Evolutionary conservation across 2,329 filamentous ascomycete species (phyloP), one percentile per base, ranked within the genome.

Genomic region (Malbranchea zuffiana): DNA sequence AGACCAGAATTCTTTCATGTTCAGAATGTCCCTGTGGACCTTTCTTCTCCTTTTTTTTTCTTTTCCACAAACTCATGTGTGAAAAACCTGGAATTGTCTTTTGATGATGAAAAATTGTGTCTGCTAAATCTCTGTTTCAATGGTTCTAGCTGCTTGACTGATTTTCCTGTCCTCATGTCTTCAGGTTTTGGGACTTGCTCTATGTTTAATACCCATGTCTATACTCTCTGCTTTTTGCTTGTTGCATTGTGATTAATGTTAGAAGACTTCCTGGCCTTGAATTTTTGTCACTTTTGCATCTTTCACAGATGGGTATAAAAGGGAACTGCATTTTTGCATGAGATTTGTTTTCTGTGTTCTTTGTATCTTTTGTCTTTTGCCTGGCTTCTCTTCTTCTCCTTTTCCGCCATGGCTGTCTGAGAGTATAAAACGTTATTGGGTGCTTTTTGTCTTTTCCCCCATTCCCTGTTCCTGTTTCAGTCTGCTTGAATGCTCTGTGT

Each of bases 131-230:
- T 37, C 33, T 42, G 39, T 25, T 16, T 41, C 36, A n/a, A n/a
- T n/a, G n/a, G n/a, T n/a, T n/a, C 31, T 42, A 13, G 20, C 38
- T 43, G 20, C 42, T 41, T 32, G 36, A 27, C 17, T 18, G 11
- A 12, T 39, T 35, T 27, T 25, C 39, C 38, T 19, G 40, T 35
- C 41, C 21, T 26, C 7, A 25, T 25, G n/a, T 25, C 23, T 40
- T 32, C 36, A 36, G 38, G 40, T 35, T 42, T 37, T 41, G 44
- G 35, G 44, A 44, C 45, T 40, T 39, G 40, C 44, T 40, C 27
- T 46, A 42, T 42, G 45, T 43, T 43, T 48, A 32, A 39, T 25
- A 25, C 37, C 43, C 41, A 39, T 39, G 44, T 44, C 12, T 20
- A 31, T 3, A 17, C 20, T 33, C 12, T 20, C 26, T 24, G 28